These are phyloP conservation scores for Leptomonas pyrrhocoris DNA, from an alignment of 208 protist species.

Conservation along the genomic window DNA sequence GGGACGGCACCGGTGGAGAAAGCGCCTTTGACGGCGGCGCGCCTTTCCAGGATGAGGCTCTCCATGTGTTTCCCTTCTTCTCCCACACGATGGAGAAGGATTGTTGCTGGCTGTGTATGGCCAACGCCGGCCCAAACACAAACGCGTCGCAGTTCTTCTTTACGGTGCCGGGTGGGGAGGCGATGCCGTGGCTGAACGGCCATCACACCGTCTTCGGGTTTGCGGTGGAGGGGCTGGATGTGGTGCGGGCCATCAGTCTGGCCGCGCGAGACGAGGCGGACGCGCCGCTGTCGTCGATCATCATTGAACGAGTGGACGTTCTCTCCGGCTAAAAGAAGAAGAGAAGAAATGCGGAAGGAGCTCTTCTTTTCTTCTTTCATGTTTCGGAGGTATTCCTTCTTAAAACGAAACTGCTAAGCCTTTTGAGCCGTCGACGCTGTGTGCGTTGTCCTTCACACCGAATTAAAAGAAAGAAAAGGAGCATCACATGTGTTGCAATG, in stretches of 20 bases:
- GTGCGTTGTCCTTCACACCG: too few relatives aligned
- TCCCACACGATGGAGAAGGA: constrained; percentile 39
- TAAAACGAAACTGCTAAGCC: too few relatives aligned
- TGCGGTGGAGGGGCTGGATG: constrained; percentile 71
- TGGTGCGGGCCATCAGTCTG: constrained; percentile 58
- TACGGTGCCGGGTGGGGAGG: constrained; percentile 55
- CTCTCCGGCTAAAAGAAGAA: constrained; percentile 15
- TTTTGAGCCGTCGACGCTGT: too few relatives aligned
- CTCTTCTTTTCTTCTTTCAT: too few relatives aligned
- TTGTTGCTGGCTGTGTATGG: constrained; percentile 85
- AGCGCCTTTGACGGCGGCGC: constrained; percentile 79
- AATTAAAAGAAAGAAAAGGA: too few relatives aligned
- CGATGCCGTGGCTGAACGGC: constrained; percentile 83
- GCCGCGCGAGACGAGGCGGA: constrained; percentile 46
- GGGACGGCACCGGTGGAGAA: constrained; percentile 93
- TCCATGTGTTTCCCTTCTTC: constrained; percentile 64
- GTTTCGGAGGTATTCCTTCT: neutral
- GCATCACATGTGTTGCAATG: too few relatives aligned
- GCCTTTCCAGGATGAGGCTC: constrained; percentile 94
- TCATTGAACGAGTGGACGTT: constrained; percentile 61
- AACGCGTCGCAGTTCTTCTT: constrained; percentile 94
- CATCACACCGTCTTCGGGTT: constrained; percentile 96
- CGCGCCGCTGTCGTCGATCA: constrained; percentile 57
- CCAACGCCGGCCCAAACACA: constrained; percentile 81
- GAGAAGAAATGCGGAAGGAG: neutral